A percentile compares a stretch with the other conserved stretches of the same genome.
Evolutionary conservation across 768 basidiomycete genomes (phyloP).

Genomic region (Suillus paluster): DNA sequence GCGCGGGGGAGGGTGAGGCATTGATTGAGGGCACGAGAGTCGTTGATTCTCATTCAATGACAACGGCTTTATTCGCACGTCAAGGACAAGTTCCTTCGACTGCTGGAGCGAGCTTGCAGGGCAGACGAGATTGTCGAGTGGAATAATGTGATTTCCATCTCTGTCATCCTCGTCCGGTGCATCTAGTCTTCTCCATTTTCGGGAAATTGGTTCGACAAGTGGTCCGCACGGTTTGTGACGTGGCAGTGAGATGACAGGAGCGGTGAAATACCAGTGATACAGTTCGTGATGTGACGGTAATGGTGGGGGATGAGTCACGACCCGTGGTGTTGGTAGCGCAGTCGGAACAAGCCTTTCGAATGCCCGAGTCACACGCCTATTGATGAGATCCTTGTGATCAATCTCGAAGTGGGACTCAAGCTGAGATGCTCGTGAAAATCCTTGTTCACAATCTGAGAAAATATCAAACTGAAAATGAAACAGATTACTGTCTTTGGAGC

Average conservation of each 20-base stretch:
- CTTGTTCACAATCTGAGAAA: conserved; percentile 26
- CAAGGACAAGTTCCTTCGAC: conserved; percentile 8
- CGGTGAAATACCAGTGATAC: not conserved
- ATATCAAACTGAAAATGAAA: conserved; percentile 12
- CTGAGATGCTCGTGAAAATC: conserved; percentile 29
- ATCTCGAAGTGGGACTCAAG: conserved; percentile 29
- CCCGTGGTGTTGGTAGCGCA: conserved; percentile 16
- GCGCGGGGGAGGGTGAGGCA: conserved; percentile 19
- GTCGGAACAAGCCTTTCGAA: conserved; percentile 25
- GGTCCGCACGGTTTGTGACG: not conserved
- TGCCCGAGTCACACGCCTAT: conserved; percentile 12
- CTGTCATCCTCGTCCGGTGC: conserved; percentile 26
- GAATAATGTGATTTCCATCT: conserved; percentile 15
- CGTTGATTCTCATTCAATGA: conserved; percentile 3
- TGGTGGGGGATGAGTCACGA: conserved; percentile 12
- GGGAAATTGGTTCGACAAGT: conserved; percentile 19
- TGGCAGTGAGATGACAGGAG: not conserved
- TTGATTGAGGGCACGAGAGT: conserved; percentile 30
- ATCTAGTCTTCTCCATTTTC: conserved; percentile 37
- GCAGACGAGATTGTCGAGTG: conserved; percentile 28
- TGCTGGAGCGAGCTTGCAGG: not conserved
- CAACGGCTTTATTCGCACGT: conserved; percentile 17
- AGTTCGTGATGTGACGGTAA: conserved; percentile 14
- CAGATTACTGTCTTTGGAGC: not conserved
- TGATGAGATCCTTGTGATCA: conserved; percentile 25